Percentiles rank a stretch among this genome's conserved stretches.
Conservation (phyloP, 257 asterid genomes). For the Datura wrightii region DNA sequence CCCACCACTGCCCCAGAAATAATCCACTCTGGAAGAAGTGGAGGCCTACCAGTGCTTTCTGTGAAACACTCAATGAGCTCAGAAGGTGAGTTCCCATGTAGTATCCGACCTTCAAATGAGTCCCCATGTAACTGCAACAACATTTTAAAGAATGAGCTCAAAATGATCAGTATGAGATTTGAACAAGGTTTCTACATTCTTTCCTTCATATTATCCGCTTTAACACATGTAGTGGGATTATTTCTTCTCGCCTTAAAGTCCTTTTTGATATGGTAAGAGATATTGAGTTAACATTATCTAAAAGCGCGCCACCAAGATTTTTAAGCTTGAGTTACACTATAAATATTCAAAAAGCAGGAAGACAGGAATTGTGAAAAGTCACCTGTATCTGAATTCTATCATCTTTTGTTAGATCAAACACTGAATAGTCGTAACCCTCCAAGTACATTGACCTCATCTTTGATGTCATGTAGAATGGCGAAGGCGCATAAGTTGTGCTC, state of each 20-base stretch:
- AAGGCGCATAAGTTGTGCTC: constrained; percentile 96
- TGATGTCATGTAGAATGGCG: constrained; percentile 89
- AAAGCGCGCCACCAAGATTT: not conserved
- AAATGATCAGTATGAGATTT: not conserved
- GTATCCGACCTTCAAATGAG: constrained; percentile 73
- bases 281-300: not conserved
- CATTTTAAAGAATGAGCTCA: not conserved
- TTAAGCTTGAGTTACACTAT: not conserved
- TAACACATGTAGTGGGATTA: not conserved
- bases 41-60: constrained; percentile 82
- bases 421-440: constrained; percentile 88
- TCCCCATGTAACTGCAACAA: constrained; percentile 70
- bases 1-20: constrained; percentile 96
- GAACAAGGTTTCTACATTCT: not conserved
- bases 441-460: constrained; percentile 89
- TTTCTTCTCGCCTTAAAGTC: not conserved
- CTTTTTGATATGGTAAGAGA: not conserved
- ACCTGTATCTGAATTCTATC: constrained; percentile 93
- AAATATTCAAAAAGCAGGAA: not conserved
- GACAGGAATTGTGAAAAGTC: constrained; percentile 28
- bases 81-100: constrained; percentile 79
- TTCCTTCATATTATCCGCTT: not conserved
- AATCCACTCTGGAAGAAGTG: constrained; percentile 90
- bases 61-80: constrained; percentile 85
- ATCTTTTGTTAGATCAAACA: constrained; percentile 79